Percentiles rank a stretch among this genome's conserved stretches.
These are phyloP conservation scores for Ceratobasidium theobromae DNA, from an alignment of 1,284 basidiomycete species.

Conservation along the genomic window DNA sequence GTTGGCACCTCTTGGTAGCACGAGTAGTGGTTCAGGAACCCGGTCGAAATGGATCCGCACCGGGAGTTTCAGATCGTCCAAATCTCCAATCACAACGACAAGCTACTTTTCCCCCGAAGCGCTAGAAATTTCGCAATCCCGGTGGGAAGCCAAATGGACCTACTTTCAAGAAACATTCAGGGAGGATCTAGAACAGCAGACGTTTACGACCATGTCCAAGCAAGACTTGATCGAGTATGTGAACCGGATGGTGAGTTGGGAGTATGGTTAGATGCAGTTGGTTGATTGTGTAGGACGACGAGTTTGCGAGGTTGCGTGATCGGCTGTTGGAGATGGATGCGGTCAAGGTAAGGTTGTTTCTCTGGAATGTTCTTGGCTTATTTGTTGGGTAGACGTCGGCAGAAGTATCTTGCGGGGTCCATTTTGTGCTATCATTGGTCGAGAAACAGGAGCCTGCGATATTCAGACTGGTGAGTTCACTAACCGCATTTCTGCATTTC, in stretches of 20 bases:
- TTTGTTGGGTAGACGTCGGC: not conserved
- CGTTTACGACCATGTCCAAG: not conserved
- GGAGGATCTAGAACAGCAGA: not conserved
- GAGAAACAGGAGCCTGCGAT: not conserved
- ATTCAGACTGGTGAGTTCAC: not conserved
- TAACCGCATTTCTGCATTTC: not conserved
- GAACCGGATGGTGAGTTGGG: not conserved
- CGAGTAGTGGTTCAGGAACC: not conserved
- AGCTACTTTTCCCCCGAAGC: not conserved
- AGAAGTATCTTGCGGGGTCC: not conserved
- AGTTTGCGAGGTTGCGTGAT: not conserved
- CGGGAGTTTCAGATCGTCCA: no score
- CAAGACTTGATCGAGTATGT: not conserved
- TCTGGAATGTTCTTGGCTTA: not conserved
- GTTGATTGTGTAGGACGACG: not conserved
- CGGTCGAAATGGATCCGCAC: no score
- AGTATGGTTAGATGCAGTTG: not conserved
- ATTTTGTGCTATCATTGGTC: constrained; percentile 4
- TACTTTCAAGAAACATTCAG: constrained; percentile 7
- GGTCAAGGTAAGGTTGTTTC: not conserved
- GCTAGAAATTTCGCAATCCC: not conserved
- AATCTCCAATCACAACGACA: not conserved
- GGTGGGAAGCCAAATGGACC: constrained; percentile 9
- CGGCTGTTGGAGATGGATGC: constrained; percentile 7
- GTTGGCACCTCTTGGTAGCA: not conserved